Conservation (phyloP, 139 green algal species). For the Diplosphaera chodatii region DNA sequence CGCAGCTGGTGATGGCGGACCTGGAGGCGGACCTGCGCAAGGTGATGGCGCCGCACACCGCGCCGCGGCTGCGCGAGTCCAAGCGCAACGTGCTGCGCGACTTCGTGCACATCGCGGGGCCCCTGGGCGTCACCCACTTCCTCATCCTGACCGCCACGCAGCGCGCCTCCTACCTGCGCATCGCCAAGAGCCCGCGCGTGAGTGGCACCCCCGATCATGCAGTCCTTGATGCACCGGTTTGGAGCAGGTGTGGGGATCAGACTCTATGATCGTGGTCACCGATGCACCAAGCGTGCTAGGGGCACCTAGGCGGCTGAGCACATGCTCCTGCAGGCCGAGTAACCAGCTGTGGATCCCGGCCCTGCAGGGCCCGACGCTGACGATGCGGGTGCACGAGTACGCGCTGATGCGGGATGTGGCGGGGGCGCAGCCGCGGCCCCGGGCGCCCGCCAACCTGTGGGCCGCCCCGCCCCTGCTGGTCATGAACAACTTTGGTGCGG, state of each 20-base stretch:
- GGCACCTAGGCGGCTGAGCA: too few species aligned
- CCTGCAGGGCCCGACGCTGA: conserved; percentile 88
- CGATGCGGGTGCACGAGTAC: conserved; percentile 77
- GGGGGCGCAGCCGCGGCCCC: conserved; percentile 7
- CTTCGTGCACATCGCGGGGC: conserved; percentile 92
- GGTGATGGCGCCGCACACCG: conserved; percentile 94
- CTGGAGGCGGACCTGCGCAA: conserved; percentile 84
- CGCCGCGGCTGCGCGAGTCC: conserved; percentile 56
- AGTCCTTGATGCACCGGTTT: too few species aligned
- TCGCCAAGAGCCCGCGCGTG: conserved; percentile 82
- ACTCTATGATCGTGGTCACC: too few species aligned
- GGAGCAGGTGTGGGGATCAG: too few species aligned
- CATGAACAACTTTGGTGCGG: conserved; percentile 81
- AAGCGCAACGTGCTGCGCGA: conserved; percentile 86
- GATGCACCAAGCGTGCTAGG: too few species aligned
- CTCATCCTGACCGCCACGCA: conserved; percentile 88
- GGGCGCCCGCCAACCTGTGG: not conserved
- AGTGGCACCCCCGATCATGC: too few species aligned
- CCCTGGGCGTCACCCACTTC: conserved; percentile 93
- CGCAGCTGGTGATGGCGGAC: conserved; percentile 61
- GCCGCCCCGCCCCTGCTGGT: conserved; percentile 81
- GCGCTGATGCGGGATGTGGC: conserved; percentile 78
- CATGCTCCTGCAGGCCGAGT: too few species aligned
- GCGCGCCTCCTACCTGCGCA: conserved; percentile 71
- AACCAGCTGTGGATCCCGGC: too few species aligned